These are phyloP conservation scores for Trichocladium antarcticum DNA, from an alignment of 495 filamentous ascomycete genomes.

Conservation along the genomic window DNA sequence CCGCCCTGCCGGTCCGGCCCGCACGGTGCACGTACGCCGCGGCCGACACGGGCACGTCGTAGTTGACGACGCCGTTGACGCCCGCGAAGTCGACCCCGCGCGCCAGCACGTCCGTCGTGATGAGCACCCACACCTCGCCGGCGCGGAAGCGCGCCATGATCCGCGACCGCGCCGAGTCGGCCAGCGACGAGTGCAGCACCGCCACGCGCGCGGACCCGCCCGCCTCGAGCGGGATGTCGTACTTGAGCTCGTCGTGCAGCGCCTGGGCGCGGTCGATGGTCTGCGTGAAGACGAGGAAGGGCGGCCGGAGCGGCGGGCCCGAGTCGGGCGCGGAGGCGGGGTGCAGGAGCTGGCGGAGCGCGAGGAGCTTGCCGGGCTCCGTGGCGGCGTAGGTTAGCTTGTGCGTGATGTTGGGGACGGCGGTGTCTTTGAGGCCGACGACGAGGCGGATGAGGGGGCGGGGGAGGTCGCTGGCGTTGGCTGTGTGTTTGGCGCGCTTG, in stretches of 20 bases:
- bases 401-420: constrained; percentile 83
- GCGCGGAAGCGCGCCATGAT: constrained; percentile 84
- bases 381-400: constrained; percentile 82
- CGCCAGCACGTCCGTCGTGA: constrained; percentile 86
- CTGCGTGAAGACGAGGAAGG: constrained; percentile 90
- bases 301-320: constrained; percentile 58
- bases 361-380: constrained; percentile 86
- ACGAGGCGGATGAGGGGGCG: constrained; percentile 67
- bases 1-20: constrained; percentile 81
- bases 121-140: constrained; percentile 90
- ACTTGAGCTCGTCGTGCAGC: constrained; percentile 78
- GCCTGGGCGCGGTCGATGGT: constrained; percentile 82
- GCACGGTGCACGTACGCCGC: constrained; percentile 89
- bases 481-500: constrained; percentile 44
- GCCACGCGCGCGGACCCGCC: constrained; percentile 80
- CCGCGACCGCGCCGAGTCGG: constrained; percentile 57
- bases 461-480: constrained; percentile 14
- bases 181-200: constrained; percentile 77
- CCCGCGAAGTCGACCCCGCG: constrained; percentile 88
- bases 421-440: constrained; percentile 88
- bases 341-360: constrained; percentile 82
- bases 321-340: constrained; percentile 50
- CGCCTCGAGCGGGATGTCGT: constrained; percentile 83
- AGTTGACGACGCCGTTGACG: constrained; percentile 90
- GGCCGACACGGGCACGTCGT: constrained; percentile 82